Conservation (phyloP, 2,329 filamentous ascomycete genomes). For the Aspergillus sp. region DNA sequence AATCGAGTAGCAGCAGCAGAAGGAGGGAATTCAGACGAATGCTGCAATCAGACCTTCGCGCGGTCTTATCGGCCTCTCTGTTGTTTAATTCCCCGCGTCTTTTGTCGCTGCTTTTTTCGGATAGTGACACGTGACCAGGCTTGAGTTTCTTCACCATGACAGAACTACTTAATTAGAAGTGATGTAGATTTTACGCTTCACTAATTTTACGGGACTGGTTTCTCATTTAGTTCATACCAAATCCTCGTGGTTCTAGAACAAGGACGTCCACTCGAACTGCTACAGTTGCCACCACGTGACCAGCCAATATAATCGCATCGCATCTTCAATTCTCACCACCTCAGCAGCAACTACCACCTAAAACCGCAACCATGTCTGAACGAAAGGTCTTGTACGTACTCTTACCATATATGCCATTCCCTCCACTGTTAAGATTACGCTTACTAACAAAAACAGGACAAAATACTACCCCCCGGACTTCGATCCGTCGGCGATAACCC, state of each 20-base stretch:
- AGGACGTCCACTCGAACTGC: background rate
- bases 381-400: constrained; percentile 27
- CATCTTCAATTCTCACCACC: background rate
- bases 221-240: background rate
- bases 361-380: constrained; percentile 68
- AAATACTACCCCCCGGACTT: constrained; percentile 72
- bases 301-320: background rate
- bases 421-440: background rate
- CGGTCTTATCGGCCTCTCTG: background rate
- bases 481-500: constrained; percentile 77
- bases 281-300: constrained; percentile 1
- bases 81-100: background rate
- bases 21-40: background rate
- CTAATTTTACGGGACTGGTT: background rate
- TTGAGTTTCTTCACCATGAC: too few relatives aligned
- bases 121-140: background rate
- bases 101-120: constrained; percentile 4
- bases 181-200: too few relatives aligned
- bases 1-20: background rate
- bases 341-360: background rate
- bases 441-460: constrained; percentile 16
- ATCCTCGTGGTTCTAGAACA: background rate
- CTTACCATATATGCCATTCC: background rate
- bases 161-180: too few relatives aligned
- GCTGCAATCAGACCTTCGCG: background rate